Evolutionary conservation across 2,329 filamentous ascomycete genomes (phyloP), one percentile per base, ranked within the genome.

Genomic region (Zymoseptoria brevis): DNA sequence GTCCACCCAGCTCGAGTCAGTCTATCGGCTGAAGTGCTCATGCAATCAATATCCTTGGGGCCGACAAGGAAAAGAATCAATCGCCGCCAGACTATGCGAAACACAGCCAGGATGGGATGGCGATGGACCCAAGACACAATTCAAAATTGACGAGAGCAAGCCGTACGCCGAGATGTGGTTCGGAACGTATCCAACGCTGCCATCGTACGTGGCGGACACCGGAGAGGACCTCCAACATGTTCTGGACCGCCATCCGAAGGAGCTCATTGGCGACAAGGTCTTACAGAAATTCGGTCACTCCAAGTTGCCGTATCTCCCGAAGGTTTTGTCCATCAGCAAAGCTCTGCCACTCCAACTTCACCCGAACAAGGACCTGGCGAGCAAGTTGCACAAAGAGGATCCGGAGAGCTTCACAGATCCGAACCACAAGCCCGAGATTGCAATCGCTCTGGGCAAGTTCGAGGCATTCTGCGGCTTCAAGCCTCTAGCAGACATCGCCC

Each of bases 391-490:
- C 73, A 70, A 80, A 57, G 71, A 83, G 63, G 79, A 89, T 57
- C 87, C 87, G 0, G 73, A 83, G 2, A 81, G 83, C 59, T 91
- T 88, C 71, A 83, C 82, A 1, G 87, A 92, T 64, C 75, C 81
- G 2, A 91, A 91, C 71, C 87, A 91, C 77, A 91, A 91, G 74
- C 88, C 88, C 1, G 88, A 92, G 69, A 91, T 92, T 56, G 87
- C 88, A 0, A 76, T 92, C 1, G 87, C 88, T 0, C 74, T 91
- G 0, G 79, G 81, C 11, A 81, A 84, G 21, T 91, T 92, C 66
- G 87, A 91, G 71, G 84, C 87, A 0, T 91, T 92, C 66, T 86
- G 84, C 8, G 88, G 88, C 5, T 91, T 86, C 76, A 90, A 89
- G 68, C 83, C 86, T 0, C 75, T 88, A 0, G 68, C 73, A 8